These are phyloP conservation scores for Suhomyces terraborum DNA, from an alignment of 1,139 yeast genomes.

Conservation along the genomic window DNA sequence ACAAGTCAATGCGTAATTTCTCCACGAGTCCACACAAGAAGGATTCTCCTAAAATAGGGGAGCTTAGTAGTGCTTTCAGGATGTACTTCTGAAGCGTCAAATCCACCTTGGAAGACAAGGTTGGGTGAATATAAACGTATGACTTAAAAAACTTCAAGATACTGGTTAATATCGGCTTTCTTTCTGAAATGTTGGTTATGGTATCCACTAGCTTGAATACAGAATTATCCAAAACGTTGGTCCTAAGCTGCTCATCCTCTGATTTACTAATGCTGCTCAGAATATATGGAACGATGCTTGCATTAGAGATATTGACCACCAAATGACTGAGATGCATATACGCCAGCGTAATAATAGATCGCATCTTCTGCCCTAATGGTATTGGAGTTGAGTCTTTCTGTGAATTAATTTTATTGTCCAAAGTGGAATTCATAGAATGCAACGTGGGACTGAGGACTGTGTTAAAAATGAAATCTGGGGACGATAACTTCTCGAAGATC, in stretches of 20 bases:
- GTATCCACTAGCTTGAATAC: conserved; percentile 32
- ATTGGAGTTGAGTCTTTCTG: conserved; percentile 2
- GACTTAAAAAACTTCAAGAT: conserved; percentile 10
- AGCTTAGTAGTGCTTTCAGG: conserved; percentile 19
- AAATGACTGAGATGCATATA: conserved; percentile 8
- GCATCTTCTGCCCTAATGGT: conserved; percentile 1
- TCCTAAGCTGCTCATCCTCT: neutral
- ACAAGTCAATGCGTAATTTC: conserved; percentile 24
- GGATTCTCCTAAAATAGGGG: conserved; percentile 22
- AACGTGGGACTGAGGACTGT: conserved; percentile 14
- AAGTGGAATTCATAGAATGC: conserved; percentile 5
- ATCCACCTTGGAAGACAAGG: conserved; percentile 9
- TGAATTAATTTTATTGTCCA: conserved; percentile 4
- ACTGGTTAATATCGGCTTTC: conserved; percentile 33
- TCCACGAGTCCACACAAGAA: conserved; percentile 23
- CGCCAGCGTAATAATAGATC: conserved; percentile 2
- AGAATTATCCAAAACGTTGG: conserved; percentile 20
- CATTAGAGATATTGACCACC: conserved; percentile 4
- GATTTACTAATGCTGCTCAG: neutral
- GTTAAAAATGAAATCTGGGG: conserved; percentile 33
- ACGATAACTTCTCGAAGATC: conserved; percentile 30
- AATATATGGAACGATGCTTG: conserved; percentile 6
- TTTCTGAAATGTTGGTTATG: conserved; percentile 27
- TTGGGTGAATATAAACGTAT: conserved; percentile 7
- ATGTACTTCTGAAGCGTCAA: conserved; percentile 16